Base-by-base conservation (phyloP, 306 rosid species). In the Rosa persica region DNA sequence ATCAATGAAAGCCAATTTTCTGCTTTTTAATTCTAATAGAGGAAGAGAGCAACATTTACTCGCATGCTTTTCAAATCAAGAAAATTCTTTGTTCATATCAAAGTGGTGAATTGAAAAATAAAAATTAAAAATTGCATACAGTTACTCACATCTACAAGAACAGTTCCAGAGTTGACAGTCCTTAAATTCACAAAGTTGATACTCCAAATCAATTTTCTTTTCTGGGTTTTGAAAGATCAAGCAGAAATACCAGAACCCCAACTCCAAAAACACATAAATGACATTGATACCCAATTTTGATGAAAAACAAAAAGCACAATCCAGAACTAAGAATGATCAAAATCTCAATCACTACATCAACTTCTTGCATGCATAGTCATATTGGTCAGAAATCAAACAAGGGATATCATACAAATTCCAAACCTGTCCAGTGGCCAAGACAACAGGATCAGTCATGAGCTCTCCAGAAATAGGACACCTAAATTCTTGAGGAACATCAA, bases 401-500 rank as follows among this genome's bases (percentile, higher is more conserved):
- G 10, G 38, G 34, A 57, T 22, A n/a, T 4, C 6, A 36, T 17
- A 12, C 0, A 5, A 42, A 1, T 30, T n/a, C 4, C 54, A 22
- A 51, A 92, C 98, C 97, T 88, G 91, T 52, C 98, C 97, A 49
- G 97, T 88, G 75, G 87, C 83, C 78, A 91, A 82, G 77, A 91
- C 76, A 75, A 93, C 96, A 76, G 98, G 98, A 62, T 93, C 98
- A 16, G 39, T 66, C 96, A 93, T 93, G 82, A 93, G 84, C 51
- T 86, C 87, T 67, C 77, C 83, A 8, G 98, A 91, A 70, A 93
- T 91, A 76, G 98, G 97, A 52, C 98, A 93, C 20, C 87, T 88
- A 62, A 91, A 93, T 64, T 83, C 75, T 4, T 86, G 68, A 62
- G 97, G 98, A 67, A 81, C 71, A 68, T 34, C 11, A 36, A 67